A percentile compares a stretch with the other conserved stretches of the same genome.
These are phyloP conservation scores for Purpureocillium lavendulum DNA, from an alignment of 2,329 filamentous ascomycete genomes.

Conservation along the genomic window DNA sequence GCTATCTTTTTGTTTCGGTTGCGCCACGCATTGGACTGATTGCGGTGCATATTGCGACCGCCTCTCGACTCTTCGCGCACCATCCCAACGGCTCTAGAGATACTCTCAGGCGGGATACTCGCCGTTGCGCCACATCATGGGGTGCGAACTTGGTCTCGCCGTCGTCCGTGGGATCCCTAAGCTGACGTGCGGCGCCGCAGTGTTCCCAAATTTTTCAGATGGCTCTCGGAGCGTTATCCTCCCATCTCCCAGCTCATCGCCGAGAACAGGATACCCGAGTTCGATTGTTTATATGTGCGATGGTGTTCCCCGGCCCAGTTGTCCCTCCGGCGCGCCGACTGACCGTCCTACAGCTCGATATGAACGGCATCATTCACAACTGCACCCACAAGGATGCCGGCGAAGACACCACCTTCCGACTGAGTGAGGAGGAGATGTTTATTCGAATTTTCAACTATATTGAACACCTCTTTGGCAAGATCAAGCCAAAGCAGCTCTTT, in stretches of 20 bases:
- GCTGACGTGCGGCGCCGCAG: conserved; percentile 21
- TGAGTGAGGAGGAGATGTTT: conserved; percentile 98
- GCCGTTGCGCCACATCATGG: conserved; percentile 15
- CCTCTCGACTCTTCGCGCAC: background rate
- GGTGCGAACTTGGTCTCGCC: conserved; percentile 12
- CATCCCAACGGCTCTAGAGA: background rate
- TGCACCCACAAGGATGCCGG: conserved; percentile 91
- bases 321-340: conserved; percentile 10
- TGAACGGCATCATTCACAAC: conserved; percentile 99
- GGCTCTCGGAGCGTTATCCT: conserved; percentile 98
- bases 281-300: conserved; percentile 85
- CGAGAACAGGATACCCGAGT: conserved; percentile 97
- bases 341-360: conserved; percentile 55
- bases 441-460: conserved; percentile 99
- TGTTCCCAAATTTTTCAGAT: conserved; percentile 91
- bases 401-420: conserved; percentile 82
- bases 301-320: background rate
- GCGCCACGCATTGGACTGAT: background rate
- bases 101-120: too few species aligned
- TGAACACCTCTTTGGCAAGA: conserved; percentile 96
- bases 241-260: conserved; percentile 97
- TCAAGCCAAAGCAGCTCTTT: conserved; percentile 96
- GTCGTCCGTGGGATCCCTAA: background rate
- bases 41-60: background rate
- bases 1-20: conserved; percentile 1